A percentile compares a stretch with the other conserved stretches of the same genome.
Conservation (phyloP, 2,329 filamentous ascomycete species). For the Fusarium sororula region DNA sequence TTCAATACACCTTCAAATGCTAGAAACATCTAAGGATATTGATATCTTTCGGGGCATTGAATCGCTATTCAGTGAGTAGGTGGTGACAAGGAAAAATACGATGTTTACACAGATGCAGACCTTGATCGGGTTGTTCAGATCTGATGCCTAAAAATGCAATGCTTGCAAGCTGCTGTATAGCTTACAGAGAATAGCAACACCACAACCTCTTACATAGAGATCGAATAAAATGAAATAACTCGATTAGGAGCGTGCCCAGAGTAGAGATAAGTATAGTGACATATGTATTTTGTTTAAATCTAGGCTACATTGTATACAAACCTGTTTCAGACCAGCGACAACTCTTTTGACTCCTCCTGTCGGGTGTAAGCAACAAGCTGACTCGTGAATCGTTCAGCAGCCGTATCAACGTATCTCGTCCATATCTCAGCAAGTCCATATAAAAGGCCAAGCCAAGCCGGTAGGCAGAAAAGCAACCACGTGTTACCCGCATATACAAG, state of each 20-base stretch:
- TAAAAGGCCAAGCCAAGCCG: background rate
- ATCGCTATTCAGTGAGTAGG: background rate
- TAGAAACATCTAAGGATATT: background rate
- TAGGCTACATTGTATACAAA: background rate
- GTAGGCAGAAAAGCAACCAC: background rate
- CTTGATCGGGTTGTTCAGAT: background rate
- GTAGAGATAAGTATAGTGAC: accelerated
- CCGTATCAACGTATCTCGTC: background rate
- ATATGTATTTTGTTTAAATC: background rate
- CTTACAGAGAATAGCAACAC: background rate
- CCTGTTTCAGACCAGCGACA: background rate
- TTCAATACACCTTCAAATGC: accelerated
- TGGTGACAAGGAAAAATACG: background rate
- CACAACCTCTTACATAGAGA: background rate
- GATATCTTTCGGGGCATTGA: background rate
- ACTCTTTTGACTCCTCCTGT: background rate
- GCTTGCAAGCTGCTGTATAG: background rate
- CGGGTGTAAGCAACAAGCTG: background rate
- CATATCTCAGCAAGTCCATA: background rate
- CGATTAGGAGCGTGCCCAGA: accelerated
- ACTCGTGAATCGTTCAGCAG: background rate
- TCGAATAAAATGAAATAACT: background rate
- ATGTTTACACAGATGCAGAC: accelerated
- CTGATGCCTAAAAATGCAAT: background rate
- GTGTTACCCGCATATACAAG: background rate